These are phyloP conservation scores for Epichloe scottii DNA, from an alignment of 2,329 filamentous ascomycete species.

Conservation along the genomic window DNA sequence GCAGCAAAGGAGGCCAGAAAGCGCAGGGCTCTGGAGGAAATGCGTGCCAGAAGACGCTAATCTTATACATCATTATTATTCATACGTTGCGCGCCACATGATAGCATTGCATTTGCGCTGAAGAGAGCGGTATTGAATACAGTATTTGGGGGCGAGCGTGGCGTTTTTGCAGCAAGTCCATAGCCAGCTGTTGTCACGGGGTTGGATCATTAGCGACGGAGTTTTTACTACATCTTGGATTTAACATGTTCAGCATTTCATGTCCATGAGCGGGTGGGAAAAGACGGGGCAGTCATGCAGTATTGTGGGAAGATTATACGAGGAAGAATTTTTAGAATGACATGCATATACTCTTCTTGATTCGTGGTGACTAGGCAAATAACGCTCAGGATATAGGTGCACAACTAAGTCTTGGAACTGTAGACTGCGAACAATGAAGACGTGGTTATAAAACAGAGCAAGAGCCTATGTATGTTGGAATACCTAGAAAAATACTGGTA, in stretches of 20 bases:
- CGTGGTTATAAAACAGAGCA: too few species aligned
- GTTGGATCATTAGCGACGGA: slow-evolving; percentile 26
- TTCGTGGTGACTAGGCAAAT: neutral
- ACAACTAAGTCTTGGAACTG: neutral
- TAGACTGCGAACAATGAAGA: too few species aligned
- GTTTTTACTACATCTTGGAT: slow-evolving; percentile 14
- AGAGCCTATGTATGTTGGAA: neutral
- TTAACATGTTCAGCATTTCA: neutral
- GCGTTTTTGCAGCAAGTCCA: neutral
- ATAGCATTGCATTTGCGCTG: neutral
- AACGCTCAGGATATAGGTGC: neutral
- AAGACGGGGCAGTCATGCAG: too few species aligned
- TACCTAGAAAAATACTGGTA: neutral
- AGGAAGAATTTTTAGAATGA: neutral
- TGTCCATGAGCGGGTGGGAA: neutral
- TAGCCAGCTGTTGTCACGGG: neutral
- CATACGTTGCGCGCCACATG: neutral
- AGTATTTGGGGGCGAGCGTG: neutral
- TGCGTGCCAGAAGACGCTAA: slow-evolving; percentile 19
- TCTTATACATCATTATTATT: neutral
- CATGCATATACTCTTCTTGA: neutral
- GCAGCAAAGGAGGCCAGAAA: slow-evolving; percentile 48
- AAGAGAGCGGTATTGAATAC: neutral
- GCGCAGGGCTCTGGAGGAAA: slow-evolving; percentile 26
- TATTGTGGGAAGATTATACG: neutral